Base-by-base conservation (phyloP, 2,329 filamentous ascomycete genomes). In the Karstenula rhodostoma region DNA sequence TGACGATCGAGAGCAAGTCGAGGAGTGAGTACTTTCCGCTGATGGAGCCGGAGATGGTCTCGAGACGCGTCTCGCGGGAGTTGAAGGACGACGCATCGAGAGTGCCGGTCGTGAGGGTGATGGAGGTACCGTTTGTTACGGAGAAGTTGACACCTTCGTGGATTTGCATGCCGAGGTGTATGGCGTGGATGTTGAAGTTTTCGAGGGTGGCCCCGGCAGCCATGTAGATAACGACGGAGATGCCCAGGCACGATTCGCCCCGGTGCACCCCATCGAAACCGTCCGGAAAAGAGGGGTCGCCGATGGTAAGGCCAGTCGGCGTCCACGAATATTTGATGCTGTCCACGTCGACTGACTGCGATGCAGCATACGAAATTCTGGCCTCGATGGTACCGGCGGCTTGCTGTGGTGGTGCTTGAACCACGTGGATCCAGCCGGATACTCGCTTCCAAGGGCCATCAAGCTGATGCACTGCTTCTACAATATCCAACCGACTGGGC, bases 1-100 rank as follows among this genome's bases (percentile, higher is more conserved):
- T 81, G 2, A 68, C 73, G 35, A 83, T 70, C 19, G 69, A 74
- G 9, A 83, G 68, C 8, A 79, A 66, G 56, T 82, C 79, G 15
- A 68, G 68, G 2, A 82, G 72, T 4, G 77, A 70, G 64, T 79
- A 82, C 12, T 67, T 72, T 1, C 81, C 81, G 48, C 68, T 77
- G 47, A 82, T 78, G 19, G 76, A 76, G 8, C 79, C 80, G 0
- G 78, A 78, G 4, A 73, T 73, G 6, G 77, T 75, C 25, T 78
- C 69, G 12, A 83, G 74, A 19, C 69, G 66, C n/a, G 77, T 81
- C 54, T 78, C 70, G 13, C 78, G 75, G 2, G 78, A 79, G 50
- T 73, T 67, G 57, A 78, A 70, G 4, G 73, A 60, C 7, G 74
- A 60, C 1, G 74, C 64, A 32, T 79, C 77, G 12, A 74, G 64